Conservation (phyloP, 139 green algal species). For the Gonium pectorale region DNA sequence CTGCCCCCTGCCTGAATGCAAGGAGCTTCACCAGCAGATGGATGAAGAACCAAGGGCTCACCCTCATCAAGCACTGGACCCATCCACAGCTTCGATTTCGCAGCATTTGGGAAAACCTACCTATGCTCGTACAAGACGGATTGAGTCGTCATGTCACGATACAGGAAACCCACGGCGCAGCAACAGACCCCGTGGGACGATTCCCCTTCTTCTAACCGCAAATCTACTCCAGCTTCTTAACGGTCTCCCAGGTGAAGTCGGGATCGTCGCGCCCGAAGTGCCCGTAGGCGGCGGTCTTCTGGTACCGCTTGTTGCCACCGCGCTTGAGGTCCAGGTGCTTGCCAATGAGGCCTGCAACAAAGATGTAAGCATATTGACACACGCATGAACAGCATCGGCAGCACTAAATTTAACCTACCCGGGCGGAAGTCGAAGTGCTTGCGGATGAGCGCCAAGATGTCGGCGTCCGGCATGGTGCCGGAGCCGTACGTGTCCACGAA, state of each 20-base stretch:
- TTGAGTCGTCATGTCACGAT: too few relatives aligned
- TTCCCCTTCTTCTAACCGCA: too few relatives aligned
- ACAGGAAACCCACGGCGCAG: too few relatives aligned
- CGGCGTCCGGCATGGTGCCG: constrained; percentile 87
- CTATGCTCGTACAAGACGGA: too few relatives aligned
- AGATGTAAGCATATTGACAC: not conserved
- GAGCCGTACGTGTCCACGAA: constrained; percentile 98
- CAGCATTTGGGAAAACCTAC: too few relatives aligned
- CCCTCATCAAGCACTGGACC: too few relatives aligned
- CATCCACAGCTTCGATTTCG: too few relatives aligned
- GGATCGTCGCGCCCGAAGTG: constrained; percentile 96
- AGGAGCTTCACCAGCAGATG: too few relatives aligned
- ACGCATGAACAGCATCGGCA: not conserved
- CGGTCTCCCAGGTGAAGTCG: constrained; percentile 95
- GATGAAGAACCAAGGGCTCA: too few relatives aligned
- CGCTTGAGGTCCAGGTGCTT: constrained; percentile 94
- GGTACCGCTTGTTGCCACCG: constrained; percentile 88
- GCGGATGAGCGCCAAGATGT: constrained; percentile 92
- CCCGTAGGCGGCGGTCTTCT: constrained; percentile 96
- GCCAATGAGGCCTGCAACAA: constrained; percentile 82
- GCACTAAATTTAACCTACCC: constrained; percentile 39
- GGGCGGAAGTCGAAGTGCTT: constrained; percentile 97
- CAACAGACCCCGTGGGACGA: too few relatives aligned
- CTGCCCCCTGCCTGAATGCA: too few relatives aligned
- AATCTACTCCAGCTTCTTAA: constrained; percentile 50